These are phyloP conservation scores for Epichloe sibirici DNA, from an alignment of 2,329 filamentous ascomycete genomes.

Conservation along the genomic window DNA sequence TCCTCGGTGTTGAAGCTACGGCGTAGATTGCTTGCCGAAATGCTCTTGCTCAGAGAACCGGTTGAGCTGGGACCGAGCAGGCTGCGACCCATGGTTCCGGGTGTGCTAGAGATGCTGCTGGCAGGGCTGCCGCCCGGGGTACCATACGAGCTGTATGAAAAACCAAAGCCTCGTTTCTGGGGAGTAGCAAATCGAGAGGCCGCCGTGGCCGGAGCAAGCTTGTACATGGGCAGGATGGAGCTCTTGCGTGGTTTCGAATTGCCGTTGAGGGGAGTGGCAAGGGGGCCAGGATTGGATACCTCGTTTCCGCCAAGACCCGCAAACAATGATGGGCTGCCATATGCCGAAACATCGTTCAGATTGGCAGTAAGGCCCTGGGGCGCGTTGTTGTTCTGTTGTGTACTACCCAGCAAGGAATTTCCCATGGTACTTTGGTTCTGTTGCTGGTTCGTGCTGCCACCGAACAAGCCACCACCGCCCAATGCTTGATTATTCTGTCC, in stretches of 20 bases:
- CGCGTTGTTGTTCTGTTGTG: slow-evolving; percentile 35
- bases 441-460: slow-evolving; percentile 32
- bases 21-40: slow-evolving; percentile 77
- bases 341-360: slow-evolving; percentile 73
- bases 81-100: slow-evolving; percentile 54
- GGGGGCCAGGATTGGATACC: slow-evolving; percentile 65
- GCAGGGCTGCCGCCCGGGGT: slow-evolving; percentile 61
- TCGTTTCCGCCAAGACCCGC: slow-evolving; percentile 53
- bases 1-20: slow-evolving; percentile 72
- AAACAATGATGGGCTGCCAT: slow-evolving; percentile 81
- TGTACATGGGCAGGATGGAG: slow-evolving; percentile 74
- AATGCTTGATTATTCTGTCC: slow-evolving; percentile 32
- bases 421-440: slow-evolving; percentile 34
- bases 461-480: slow-evolving; percentile 31
- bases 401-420: slow-evolving; percentile 47
- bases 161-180: slow-evolving; percentile 78
- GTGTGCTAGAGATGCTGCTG: slow-evolving; percentile 52
- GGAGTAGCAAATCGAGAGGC: slow-evolving; percentile 72
- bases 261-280: slow-evolving; percentile 78
- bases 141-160: slow-evolving; percentile 85
- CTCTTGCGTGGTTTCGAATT: slow-evolving; percentile 64
- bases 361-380: slow-evolving; percentile 63
- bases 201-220: slow-evolving; percentile 63
- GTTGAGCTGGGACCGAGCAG: slow-evolving; percentile 54
- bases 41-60: slow-evolving; percentile 69